Percentiles rank a stretch among this genome's conserved stretches.
Evolutionary conservation across 2,329 filamentous ascomycete genomes (phyloP).

Genomic region (Penicillium capsulatum): DNA sequence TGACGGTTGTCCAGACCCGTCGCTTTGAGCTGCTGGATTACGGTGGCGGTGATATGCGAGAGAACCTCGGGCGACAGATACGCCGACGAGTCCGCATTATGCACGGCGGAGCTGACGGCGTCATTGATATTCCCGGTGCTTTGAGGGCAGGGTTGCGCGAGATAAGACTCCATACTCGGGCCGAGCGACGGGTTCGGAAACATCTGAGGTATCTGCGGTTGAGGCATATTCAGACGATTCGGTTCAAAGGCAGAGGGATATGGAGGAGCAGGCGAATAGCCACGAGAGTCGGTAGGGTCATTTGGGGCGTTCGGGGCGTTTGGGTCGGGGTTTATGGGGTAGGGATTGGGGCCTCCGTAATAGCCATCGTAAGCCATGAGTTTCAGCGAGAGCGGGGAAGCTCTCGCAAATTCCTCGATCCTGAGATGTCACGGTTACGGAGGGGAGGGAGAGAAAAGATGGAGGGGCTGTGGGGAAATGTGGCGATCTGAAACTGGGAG

Average conservation of each 20-base stretch:
- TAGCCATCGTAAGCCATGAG: conserved; percentile 45
- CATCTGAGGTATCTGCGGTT: conserved; percentile 30
- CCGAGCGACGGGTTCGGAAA: neutral
- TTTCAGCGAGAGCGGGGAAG: neutral
- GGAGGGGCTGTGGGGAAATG: conserved; percentile 20
- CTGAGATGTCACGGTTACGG: no score
- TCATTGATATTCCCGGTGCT: conserved; percentile 48
- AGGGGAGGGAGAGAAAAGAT: neutral
- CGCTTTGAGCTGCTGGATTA: conserved; percentile 56
- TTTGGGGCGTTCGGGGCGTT: no score
- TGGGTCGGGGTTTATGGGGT: conserved; percentile 23
- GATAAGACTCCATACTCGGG: conserved; percentile 19
- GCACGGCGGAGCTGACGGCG: conserved; percentile 55
- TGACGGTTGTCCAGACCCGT: conserved; percentile 38
- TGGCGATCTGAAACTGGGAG: conserved; percentile 21
- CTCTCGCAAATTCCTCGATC: no score
- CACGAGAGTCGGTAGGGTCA: no score
- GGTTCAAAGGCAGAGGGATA: conserved; percentile 32
- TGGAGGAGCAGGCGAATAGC: conserved; percentile 27
- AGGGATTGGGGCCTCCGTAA: conserved; percentile 29
- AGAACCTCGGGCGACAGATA: conserved; percentile 58
- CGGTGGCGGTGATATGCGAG: conserved; percentile 56
- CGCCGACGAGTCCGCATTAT: conserved; percentile 47
- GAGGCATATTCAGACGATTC: conserved; percentile 35
- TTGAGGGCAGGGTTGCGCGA: conserved; percentile 16